These are phyloP conservation scores for Cutaneotrichosporon mucoides DNA, from an alignment of 1,284 basidiomycete species.

Conservation along the genomic window DNA sequence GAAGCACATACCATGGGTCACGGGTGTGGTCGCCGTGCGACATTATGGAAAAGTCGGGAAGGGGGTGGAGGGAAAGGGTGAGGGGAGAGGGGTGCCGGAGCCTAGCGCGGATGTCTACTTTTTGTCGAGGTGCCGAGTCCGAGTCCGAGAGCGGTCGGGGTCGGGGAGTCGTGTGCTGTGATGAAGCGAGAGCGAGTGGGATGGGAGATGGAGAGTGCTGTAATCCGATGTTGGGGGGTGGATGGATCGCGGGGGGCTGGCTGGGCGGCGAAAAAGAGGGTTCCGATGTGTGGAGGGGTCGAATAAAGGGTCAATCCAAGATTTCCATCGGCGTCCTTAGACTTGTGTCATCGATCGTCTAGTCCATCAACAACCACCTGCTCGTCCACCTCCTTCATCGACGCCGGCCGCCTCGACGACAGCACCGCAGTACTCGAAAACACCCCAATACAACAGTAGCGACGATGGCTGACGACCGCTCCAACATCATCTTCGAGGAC, in stretches of 20 bases:
- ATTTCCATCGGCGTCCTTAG: not conserved
- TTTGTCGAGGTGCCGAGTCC: not conserved
- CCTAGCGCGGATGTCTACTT: not conserved
- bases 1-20: constrained; percentile 71
- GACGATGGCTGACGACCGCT: constrained; percentile 16
- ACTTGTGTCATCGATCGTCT: not conserved
- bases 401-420: too few relatives aligned
- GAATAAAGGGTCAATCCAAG: not conserved
- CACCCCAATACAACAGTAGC: too few relatives aligned
- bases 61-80: constrained; percentile 4
- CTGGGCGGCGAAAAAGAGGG: constrained; percentile 7
- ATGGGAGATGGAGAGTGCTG: not conserved
- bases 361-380: not conserved
- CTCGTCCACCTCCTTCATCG: not conserved
- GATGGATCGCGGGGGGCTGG: not conserved
- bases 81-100: not conserved
- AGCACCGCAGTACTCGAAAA: too few relatives aligned
- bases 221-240: not conserved
- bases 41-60: constrained; percentile 34
- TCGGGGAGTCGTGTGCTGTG: not conserved
- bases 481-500: constrained; percentile 69
- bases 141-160: not conserved
- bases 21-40: constrained; percentile 84
- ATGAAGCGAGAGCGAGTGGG: not conserved
- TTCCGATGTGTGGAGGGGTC: not conserved